These are phyloP conservation scores for Scheffersomyces amazonensis DNA, from an alignment of 805 yeast genomes.

Conservation along the genomic window DNA sequence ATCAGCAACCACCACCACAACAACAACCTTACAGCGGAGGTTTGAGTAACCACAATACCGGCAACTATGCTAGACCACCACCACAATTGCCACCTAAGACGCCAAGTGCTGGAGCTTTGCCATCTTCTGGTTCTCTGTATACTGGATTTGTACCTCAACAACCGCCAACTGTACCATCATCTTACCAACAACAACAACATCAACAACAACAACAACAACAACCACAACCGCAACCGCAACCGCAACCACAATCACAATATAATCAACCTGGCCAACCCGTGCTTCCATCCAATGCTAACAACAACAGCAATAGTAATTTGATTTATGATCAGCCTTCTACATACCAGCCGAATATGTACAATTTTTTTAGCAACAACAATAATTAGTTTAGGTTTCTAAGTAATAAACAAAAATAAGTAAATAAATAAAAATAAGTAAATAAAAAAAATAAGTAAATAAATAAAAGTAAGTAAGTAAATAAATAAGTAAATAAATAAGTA, in stretches of 20 bases:
- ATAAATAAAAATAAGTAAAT: too few species aligned
- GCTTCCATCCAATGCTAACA: slow-evolving; percentile 4
- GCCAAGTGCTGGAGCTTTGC: not conserved
- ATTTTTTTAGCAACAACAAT: slow-evolving; percentile 36
- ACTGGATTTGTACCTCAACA: slow-evolving; percentile 1
- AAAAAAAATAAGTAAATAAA: too few species aligned
- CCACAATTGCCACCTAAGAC: slow-evolving; percentile 11
- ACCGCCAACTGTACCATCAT: not conserved
- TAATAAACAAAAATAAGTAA: too few species aligned
- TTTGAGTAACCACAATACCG: not conserved
- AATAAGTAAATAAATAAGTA: too few species aligned
- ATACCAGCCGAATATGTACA: slow-evolving; percentile 46
- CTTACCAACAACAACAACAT: not conserved
- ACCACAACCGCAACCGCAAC: not conserved
- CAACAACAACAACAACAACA: not conserved
- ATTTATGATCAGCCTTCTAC: slow-evolving; percentile 41
- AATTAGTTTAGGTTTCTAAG: too few species aligned
- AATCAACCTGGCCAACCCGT: slow-evolving; percentile 1
- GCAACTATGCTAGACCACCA: slow-evolving; percentile 5
- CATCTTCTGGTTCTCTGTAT: not conserved
- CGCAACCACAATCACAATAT: not conserved
- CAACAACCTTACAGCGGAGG: not conserved
- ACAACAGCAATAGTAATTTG: slow-evolving; percentile 9
- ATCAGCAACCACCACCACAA: slow-evolving; percentile 2
- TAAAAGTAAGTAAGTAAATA: too few species aligned